Evolutionary conservation across 2,329 filamentous ascomycete species (phyloP).

Genomic region (Penicillium griseofulvum): DNA sequence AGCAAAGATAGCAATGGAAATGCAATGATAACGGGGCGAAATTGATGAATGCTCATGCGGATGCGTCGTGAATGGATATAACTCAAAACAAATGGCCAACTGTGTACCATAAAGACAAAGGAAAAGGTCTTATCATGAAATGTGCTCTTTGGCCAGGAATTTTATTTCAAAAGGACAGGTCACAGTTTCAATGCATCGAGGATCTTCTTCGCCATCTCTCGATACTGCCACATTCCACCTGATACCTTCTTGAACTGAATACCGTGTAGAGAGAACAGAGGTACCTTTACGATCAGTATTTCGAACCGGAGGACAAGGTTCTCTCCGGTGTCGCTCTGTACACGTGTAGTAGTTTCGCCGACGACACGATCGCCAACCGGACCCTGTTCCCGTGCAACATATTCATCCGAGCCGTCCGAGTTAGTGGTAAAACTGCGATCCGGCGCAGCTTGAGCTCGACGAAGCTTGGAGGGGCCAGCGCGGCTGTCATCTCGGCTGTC

Average conservation of each 20-base stretch:
- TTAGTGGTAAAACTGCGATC: slow-evolving; percentile 76
- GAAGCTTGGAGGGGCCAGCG: slow-evolving; percentile 45
- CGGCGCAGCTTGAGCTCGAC: slow-evolving; percentile 47
- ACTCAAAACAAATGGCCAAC: slow-evolving; percentile 11
- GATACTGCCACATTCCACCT: slow-evolving; percentile 97
- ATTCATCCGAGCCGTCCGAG: slow-evolving; percentile 82
- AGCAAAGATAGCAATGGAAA: slow-evolving; percentile 12
- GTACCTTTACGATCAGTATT: slow-evolving; percentile 96
- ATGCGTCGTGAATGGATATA: slow-evolving; percentile 27
- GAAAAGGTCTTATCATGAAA: background rate
- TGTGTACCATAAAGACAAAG: background rate
- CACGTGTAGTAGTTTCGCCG: slow-evolving; percentile 87
- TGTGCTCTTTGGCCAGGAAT: background rate
- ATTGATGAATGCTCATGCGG: slow-evolving; percentile 28
- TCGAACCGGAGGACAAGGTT: slow-evolving; percentile 87
- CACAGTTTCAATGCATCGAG: slow-evolving; percentile 79
- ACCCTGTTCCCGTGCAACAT: slow-evolving; percentile 50
- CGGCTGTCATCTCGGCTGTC: slow-evolving; percentile 64
- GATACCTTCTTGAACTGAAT: slow-evolving; percentile 97
- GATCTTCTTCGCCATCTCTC: slow-evolving; percentile 96
- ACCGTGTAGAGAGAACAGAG: slow-evolving; percentile 84
- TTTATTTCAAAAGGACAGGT: slow-evolving; percentile 18
- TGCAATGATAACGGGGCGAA: slow-evolving; percentile 20
- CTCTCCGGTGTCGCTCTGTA: slow-evolving; percentile 82
- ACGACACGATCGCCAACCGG: slow-evolving; percentile 59